Evolutionary conservation across 1,284 basidiomycete species (phyloP), one percentile per base, ranked within the genome.

Genomic region (Puccinia coronata): DNA sequence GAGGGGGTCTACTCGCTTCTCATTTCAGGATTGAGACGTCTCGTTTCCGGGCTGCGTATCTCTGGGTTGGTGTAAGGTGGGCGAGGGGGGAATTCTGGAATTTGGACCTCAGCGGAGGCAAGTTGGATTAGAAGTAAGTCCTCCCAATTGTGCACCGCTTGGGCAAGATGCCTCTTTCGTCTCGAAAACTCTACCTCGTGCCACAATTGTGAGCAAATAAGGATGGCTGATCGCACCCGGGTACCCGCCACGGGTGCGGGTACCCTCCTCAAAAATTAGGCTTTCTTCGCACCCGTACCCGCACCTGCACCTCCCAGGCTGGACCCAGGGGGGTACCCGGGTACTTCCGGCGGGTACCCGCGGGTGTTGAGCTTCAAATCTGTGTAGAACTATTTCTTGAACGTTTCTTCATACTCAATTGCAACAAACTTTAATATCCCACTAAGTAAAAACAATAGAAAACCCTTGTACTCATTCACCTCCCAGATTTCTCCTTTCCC

Each of bases 401-500:
- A 69, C 25, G 43, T 31, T 18, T 41, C 14, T 69, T 49, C 16
- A 20, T 69, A 49, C 65, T 39, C 25, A 47, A 23, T 12, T 69
- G 23, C 36, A 43, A 28, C 36, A 69, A 43, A 43, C 47, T 14
- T 28, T 43, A 43, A 43, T 43, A 43, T 12, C 5, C 2, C 11
- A 39, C 8, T 20, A 20, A 65, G 41, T 18, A 39, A 39, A 65
- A 3, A 65, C 16, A n/a, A 61, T 28, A 36, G n/a, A 31, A 53
- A 11, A 53, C 9, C 59, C 16, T 16, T 69, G 65, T 49, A 69
- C 65, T 43, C 47, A 12, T 18, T 69, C 47, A 39, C 47, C n/a
- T 69, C 43, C 39, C 65, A 39, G 65, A 69, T 69, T n/a, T 69
- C 39, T 34, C 65, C 36, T 69, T 69, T 43, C 65, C 65, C 36